These are phyloP conservation scores for Setaria viridis DNA, from an alignment of 202 grass and related monocot genomes.

Conservation along the genomic window DNA sequence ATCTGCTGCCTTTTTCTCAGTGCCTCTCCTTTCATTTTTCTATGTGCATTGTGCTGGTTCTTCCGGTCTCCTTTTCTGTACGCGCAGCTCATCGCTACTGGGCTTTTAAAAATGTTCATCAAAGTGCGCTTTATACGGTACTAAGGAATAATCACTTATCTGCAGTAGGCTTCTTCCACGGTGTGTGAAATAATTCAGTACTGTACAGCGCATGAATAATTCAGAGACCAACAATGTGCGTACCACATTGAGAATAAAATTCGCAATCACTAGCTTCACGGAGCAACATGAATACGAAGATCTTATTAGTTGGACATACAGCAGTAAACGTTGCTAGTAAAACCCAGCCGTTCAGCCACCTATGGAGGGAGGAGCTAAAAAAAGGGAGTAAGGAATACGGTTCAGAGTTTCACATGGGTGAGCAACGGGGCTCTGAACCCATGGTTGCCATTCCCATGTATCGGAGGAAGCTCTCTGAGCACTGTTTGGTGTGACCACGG, in stretches of 20 bases:
- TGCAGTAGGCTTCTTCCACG: background rate
- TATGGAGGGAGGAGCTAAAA: no score
- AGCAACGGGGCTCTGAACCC: background rate
- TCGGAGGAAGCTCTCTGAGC: background rate
- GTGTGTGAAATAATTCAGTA: background rate
- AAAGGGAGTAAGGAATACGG: background rate
- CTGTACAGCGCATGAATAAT: no score
- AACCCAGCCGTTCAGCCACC: no score
- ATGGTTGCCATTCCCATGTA: background rate
- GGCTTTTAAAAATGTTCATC: background rate
- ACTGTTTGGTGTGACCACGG: background rate
- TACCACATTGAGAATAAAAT: no score
- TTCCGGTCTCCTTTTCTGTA: background rate
- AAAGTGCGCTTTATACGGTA: no score
- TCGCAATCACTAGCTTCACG: no score
- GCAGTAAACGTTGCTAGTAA: no score
- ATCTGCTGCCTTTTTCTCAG: constrained; percentile 23
- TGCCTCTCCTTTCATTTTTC: background rate
- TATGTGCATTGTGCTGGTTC: background rate
- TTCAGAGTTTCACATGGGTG: background rate
- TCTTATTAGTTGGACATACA: no score
- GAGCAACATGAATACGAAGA: no score
- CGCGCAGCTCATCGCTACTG: background rate
- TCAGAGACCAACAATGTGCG: no score
- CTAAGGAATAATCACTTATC: background rate